These are phyloP conservation scores for Rhododendron henanense DNA, from an alignment of 148 eudicot species.

Conservation along the genomic window DNA sequence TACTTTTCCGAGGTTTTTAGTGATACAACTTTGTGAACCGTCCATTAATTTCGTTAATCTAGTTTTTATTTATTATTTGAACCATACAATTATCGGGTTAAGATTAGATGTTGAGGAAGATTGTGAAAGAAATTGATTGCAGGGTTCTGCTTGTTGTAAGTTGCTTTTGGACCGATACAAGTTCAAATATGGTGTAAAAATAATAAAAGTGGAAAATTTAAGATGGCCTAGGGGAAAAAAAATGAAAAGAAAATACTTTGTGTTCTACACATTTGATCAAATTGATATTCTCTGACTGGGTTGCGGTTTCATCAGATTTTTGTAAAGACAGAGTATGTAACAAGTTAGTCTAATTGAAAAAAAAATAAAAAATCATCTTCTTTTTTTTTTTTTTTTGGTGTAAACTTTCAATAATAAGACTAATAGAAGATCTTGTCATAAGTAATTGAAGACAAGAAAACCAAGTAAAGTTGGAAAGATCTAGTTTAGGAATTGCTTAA, in stretches of 20 bases:
- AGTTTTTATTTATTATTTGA: neutral
- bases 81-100: neutral
- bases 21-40: no score
- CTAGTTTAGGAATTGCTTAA: constrained; percentile 34
- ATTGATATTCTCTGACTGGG: neutral
- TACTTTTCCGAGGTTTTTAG: neutral
- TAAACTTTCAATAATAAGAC: neutral
- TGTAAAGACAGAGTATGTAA: neutral
- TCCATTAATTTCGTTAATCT: neutral
- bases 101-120: neutral
- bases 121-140: no score
- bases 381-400: neutral
- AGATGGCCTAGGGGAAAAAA: neutral
- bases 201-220: neutral
- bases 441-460: constrained; percentile 3
- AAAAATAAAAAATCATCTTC: neutral
- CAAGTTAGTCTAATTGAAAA: neutral
- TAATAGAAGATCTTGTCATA: constrained; percentile 5
- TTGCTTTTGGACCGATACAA: neutral
- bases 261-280: neutral
- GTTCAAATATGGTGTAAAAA: neutral
- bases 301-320: neutral
- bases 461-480: constrained; percentile 16
- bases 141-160: neutral
- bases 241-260: neutral